Base-by-base conservation (phyloP, 331 rosid genomes). In the Cydonia oblonga region DNA sequence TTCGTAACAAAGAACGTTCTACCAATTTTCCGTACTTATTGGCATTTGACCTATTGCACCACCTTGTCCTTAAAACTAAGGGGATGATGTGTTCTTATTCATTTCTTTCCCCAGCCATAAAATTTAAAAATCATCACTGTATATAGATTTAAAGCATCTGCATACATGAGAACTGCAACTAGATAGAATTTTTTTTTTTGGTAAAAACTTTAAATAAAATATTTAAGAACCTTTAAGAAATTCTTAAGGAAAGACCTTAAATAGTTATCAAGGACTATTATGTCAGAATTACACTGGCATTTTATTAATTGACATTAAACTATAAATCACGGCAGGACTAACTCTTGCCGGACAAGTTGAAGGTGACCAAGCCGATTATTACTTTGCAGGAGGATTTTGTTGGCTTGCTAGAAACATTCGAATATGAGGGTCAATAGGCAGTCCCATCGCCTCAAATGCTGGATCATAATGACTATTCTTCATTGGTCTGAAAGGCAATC, bases 341-440 rank as follows among this genome's bases (percentile, higher is more conserved):
- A 24, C 54, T 57, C 53, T 56, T 70, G 57, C 75, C 5, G 18
- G 29, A n/a, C 64, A 58, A 58, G 56, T 58, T 25, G 22, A 70
- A 40, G 44, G 52, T 59, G 58, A 63, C 46, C 57, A 58, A 38
- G 62, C 15, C 0, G 7, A 32, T 9, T 58, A 58, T 57, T n/a
- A 23, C 26, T 71, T 6, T 12, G 15, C 26, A 7, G 4, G 28
- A 19, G 30, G 44, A n/a, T 24, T 23, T 4, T 42, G 18, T 38
- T 19, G 0, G 16, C 19, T n/a, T 54, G 60, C 66, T 20, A 25
- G 42, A 24, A 82, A 79, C 42, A 78, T n/a, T 23, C 80, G 78
- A 28, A 82, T 64, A 70, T 74, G 78, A 1, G 83, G 83, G 69
- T 82, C 86, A 40, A 78, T 29, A 52, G 78, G 80, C 25, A 59